These are phyloP conservation scores for Nematocida ironsii DNA, from an alignment of 371 early-diverging fungal genomes.

Conservation along the genomic window DNA sequence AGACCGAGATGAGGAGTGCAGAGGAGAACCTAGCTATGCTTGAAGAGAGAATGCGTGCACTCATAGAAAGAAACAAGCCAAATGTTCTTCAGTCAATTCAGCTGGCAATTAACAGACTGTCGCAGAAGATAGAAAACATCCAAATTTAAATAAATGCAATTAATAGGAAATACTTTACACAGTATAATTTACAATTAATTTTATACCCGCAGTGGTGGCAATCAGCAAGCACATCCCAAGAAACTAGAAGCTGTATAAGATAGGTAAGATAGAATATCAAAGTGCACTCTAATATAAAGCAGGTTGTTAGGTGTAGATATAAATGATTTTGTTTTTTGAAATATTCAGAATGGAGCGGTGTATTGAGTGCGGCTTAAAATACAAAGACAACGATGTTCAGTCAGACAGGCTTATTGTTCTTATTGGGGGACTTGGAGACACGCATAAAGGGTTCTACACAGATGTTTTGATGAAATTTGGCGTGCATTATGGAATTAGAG, in stretches of 20 bases:
- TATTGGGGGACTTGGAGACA: conserved; percentile 45
- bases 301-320: too few species aligned
- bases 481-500: not conserved
- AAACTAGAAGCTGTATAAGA: too few species aligned
- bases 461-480: conserved; percentile 11
- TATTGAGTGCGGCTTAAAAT: not conserved
- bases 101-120: conserved; percentile 16
- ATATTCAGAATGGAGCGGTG: not conserved
- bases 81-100: conserved; percentile 38
- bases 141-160: not conserved
- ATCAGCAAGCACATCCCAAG: too few species aligned
- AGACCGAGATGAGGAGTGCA: conserved; percentile 22
- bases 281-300: too few species aligned
- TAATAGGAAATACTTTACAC: too few species aligned
- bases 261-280: too few species aligned
- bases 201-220: too few species aligned
- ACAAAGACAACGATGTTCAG: conserved; percentile 5
- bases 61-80: conserved; percentile 16
- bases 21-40: conserved; percentile 19
- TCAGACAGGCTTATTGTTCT: not conserved
- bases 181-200: too few species aligned
- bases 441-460: not conserved
- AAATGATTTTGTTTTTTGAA: not conserved
- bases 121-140: conserved; percentile 27
- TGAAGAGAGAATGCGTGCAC: conserved; percentile 28